These are phyloP conservation scores for Hypomyces perniciosus DNA, from an alignment of 2,329 filamentous ascomycete species.

Conservation along the genomic window DNA sequence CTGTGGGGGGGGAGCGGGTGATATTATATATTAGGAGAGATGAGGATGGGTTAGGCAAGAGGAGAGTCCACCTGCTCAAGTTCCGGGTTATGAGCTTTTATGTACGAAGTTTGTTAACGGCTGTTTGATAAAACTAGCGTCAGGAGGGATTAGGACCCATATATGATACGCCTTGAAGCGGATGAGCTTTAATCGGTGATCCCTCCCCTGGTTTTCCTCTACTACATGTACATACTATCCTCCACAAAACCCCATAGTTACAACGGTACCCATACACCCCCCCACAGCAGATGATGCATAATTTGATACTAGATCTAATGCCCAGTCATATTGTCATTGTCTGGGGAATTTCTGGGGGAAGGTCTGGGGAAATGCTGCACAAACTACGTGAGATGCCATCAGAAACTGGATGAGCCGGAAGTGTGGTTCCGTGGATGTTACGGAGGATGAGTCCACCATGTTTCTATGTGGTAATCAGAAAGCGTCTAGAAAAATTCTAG, in stretches of 20 bases:
- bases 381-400: neutral
- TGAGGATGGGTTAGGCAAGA: too few species aligned
- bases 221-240: neutral
- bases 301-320: conserved; percentile 1
- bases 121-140: neutral
- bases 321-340: neutral
- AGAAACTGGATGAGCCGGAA: neutral
- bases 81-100: too few species aligned
- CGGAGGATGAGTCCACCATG: neutral
- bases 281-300: neutral
- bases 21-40: too few species aligned
- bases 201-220: neutral
- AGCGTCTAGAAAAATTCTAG: conserved; percentile 5
- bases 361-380: neutral
- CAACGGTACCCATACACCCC: too few species aligned
- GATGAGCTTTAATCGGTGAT: neutral
- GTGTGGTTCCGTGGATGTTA: neutral
- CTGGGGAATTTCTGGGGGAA: neutral
- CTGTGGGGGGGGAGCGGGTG: too few species aligned
- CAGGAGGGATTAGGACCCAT: neutral
- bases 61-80: neutral
- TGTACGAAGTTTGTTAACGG: neutral
- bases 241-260: neutral
- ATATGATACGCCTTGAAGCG: neutral
- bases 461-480: conserved; percentile 5